A percentile compares a stretch with the other conserved stretches of the same genome.
phyloP scores from a whole-genome alignment of 768 basidiomycete genomes.

The Boletus rufocinnamomeus region DNA sequence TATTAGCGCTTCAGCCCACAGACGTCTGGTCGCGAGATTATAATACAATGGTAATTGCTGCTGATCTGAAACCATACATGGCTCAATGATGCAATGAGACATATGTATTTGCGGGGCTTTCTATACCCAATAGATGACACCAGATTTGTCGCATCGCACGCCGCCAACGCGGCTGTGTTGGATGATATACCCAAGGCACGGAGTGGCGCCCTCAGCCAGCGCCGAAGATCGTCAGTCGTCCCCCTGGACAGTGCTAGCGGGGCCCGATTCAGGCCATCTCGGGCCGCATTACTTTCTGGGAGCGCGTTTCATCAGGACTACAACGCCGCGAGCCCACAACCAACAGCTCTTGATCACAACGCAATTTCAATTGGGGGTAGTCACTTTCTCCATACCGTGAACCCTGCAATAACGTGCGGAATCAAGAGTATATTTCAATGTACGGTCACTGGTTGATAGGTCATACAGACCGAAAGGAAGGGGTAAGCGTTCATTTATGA shows the following conservation, averaged over 20 bases:
- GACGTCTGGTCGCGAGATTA: background rate
- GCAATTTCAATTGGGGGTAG: background rate
- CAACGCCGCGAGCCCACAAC: background rate
- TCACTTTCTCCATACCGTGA: background rate
- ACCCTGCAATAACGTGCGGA: background rate
- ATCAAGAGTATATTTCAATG: background rate
- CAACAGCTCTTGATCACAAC: background rate
- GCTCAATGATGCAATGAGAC: background rate
- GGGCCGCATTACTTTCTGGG: background rate
- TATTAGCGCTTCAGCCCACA: background rate
- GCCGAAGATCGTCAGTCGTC: background rate
- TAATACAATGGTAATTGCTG: background rate
- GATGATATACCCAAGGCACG: background rate
- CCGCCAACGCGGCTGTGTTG: background rate
- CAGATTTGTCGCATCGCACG: background rate
- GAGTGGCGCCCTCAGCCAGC: background rate
- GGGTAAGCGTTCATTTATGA: constrained; percentile 3
- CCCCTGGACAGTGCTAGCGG: background rate
- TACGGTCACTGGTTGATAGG: background rate
- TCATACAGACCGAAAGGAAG: constrained; percentile 15
- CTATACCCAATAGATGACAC: background rate
- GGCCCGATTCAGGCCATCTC: background rate
- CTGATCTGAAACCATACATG: background rate
- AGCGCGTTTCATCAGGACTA: background rate
- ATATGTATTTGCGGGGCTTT: background rate